Evolutionary conservation across 1,284 basidiomycete genomes (phyloP), one percentile per base, ranked within the genome.

Genomic region (Chiua sp.): DNA sequence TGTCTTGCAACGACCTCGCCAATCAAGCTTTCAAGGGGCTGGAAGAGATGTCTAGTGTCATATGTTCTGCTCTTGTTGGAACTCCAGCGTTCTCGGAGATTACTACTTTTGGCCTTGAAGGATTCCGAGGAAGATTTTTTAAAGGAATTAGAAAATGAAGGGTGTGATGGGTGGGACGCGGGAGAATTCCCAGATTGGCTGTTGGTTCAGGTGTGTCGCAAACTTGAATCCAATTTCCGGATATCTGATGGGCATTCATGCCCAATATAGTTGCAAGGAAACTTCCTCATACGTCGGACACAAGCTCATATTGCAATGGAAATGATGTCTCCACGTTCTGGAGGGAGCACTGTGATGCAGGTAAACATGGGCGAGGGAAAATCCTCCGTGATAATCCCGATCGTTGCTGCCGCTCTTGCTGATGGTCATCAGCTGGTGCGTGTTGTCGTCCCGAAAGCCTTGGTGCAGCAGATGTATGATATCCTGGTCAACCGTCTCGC

Each of bases 291-390:
- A 15, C 77, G 83, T 7, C 62, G 71, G 2, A 47, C 79, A 16
- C 84, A 85, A 60, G 64, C 68, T 10, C 55, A 68, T 1, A 68
- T 81, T 11, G 78, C 82, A 0, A 52, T 64, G 23, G 74, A 83
- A 49, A 84, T 86, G 81, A 81, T 82, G 10, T 59, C 62, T 0
- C 83, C 84, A 7, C 30, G 28, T 15, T 73, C 69, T 0, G 48
- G 57, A 8, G 26, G 58, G 11, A 84, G 77, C 56, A 76, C 75
- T 2, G 66, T 75, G 10, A 67, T 81, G 16, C 83, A 85, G 20
- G 60, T 85, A n/a, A 82, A 83, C 52, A 85, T 85, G 83, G 83
- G 83, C 4, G 83, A 85, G 63, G 83, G 83, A 7, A 84, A 85
- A 62, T 80, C 82, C 2, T 80, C 81, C 0, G 82, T 85, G 13